Evolutionary conservation across 1,284 basidiomycete genomes (phyloP), one percentile per base, ranked within the genome.

Genomic region (Rhodotorula sp.): DNA sequence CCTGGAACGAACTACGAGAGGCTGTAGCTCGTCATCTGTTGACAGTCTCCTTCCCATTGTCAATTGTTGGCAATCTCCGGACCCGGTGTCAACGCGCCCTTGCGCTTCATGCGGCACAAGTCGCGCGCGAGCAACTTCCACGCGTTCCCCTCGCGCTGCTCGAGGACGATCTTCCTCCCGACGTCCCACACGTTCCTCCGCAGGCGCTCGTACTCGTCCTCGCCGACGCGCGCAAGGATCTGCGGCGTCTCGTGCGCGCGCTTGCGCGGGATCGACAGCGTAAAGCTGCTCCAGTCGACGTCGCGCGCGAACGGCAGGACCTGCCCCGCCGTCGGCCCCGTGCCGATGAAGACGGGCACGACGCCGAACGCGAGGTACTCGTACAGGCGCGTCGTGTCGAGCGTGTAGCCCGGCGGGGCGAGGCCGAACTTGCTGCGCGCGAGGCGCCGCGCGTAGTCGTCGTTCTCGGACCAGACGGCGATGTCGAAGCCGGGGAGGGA

Each of bases 311-410:
- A 74, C 4, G 73, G 73, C 56, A 74, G n/a, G 49, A 73, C 73
- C 46, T 72, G 70, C 4, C 73, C 73, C 16, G 62, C 71, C 1
- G n/a, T 57, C 3, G 58, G 66, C 3, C 72, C 72, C 1, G 67
- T 64, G 19, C 73, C 73, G 27, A 74, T 58, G n/a, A 74, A 74
- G 53, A 74, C 73, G 46, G 73, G 73, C 1, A 74, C 73, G 61
- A 74, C 71, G n/a, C 73, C 73, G 46, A 74, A 74, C 2, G 73
- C 73, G 58, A 74, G 60, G 71, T 74, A 74, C 57, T 74, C 73
- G 63, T 68, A 74, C 23, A 74, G 54, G 42, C 73, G 50, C 25
- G 73, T 74, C 54, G 73, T 74, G 56, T 74, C 73, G 57, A 74
- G 66, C 14, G 73, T 74, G 64, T 72, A 74, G 7, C 73, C 73